phyloP scores from a whole-genome alignment of 495 filamentous ascomycete genomes.

The Jackrogersella multiformis region DNA sequence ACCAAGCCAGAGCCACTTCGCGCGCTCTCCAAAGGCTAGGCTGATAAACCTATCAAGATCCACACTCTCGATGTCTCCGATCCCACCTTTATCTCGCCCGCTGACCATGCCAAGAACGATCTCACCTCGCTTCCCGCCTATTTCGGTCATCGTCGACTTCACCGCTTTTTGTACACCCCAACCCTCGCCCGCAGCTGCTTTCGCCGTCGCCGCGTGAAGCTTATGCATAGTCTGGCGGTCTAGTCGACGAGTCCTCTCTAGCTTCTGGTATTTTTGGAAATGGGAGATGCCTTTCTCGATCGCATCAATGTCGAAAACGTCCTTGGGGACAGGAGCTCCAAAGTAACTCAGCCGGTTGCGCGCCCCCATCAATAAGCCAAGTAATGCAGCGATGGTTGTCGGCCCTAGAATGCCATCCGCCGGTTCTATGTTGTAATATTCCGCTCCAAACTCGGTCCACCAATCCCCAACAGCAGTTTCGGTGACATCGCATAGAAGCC shows the following conservation, averaged over 20 bases:
- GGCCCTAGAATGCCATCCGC: slow-evolving; percentile 91
- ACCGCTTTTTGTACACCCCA: slow-evolving; percentile 86
- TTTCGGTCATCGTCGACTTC: slow-evolving; percentile 92
- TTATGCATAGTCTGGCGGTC: slow-evolving; percentile 84
- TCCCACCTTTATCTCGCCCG: slow-evolving; percentile 85
- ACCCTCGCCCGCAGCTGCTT: slow-evolving; percentile 80
- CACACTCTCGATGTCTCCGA: slow-evolving; percentile 89
- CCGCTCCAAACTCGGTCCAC: slow-evolving; percentile 94
- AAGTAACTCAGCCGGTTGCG: slow-evolving; percentile 83
- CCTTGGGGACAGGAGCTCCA: slow-evolving; percentile 86
- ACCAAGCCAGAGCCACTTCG: slow-evolving; percentile 95
- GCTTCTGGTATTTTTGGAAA: slow-evolving; percentile 89
- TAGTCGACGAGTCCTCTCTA: slow-evolving; percentile 77
- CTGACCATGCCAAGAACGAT: slow-evolving; percentile 94
- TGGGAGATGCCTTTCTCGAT: slow-evolving; percentile 83
- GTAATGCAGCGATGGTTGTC: slow-evolving; percentile 86
- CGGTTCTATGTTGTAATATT: slow-evolving; percentile 90
- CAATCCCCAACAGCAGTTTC: slow-evolving; percentile 91
- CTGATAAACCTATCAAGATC: slow-evolving; percentile 86
- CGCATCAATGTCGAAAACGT: slow-evolving; percentile 85
- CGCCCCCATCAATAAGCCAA: slow-evolving; percentile 89
- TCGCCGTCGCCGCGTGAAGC: slow-evolving; percentile 83
- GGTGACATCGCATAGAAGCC: slow-evolving; percentile 90
- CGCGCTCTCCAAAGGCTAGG: slow-evolving; percentile 77
- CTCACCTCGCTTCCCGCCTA: slow-evolving; percentile 93